phyloP scores from a whole-genome alignment of 208 protist genomes.

The Crithidia thermophila region DNA sequence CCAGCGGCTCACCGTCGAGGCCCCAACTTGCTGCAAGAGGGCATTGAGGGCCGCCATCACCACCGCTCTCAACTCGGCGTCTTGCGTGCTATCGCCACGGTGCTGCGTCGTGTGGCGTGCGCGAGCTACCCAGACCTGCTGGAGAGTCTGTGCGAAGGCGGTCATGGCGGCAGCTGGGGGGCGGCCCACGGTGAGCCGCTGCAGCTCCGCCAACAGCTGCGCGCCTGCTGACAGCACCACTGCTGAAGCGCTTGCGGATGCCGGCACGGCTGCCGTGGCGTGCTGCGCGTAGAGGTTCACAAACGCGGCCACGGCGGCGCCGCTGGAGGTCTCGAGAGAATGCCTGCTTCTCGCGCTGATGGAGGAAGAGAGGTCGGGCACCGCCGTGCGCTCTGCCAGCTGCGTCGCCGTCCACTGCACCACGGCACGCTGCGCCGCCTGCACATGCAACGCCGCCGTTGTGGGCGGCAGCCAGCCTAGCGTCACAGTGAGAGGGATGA shows the following conservation, averaged over 20 bases:
- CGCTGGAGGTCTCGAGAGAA: too few relatives aligned
- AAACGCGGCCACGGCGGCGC: slow-evolving; percentile 2
- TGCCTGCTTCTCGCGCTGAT: too few relatives aligned
- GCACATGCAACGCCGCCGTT: slow-evolving; percentile 10
- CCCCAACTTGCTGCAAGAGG: slow-evolving; percentile 54
- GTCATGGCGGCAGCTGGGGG: slow-evolving; percentile 29
- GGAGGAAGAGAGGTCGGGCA: neutral
- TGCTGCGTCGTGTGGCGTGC: neutral
- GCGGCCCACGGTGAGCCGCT: slow-evolving; percentile 7
- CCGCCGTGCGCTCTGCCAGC: neutral
- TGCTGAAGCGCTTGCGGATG: neutral
- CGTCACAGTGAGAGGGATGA: slow-evolving; percentile 5
- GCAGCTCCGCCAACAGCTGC: slow-evolving; percentile 26
- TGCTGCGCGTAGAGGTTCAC: slow-evolving; percentile 3
- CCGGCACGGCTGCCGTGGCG: neutral
- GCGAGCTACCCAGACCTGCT: slow-evolving; percentile 3
- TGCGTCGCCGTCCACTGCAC: slow-evolving; percentile 13
- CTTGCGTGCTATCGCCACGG: too few relatives aligned
- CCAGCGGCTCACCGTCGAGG: slow-evolving; percentile 44
- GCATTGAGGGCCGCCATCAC: slow-evolving; percentile 46
- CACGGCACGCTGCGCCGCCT: slow-evolving; percentile 20
- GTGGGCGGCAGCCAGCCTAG: slow-evolving; percentile 30
- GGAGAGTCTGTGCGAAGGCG: slow-evolving; percentile 20
- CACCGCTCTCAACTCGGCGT: slow-evolving; percentile 13
- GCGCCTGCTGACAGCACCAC: slow-evolving; percentile 21